These are phyloP conservation scores for Manihot esculenta DNA, from an alignment of 441 rosid species.

Conservation along the genomic window DNA sequence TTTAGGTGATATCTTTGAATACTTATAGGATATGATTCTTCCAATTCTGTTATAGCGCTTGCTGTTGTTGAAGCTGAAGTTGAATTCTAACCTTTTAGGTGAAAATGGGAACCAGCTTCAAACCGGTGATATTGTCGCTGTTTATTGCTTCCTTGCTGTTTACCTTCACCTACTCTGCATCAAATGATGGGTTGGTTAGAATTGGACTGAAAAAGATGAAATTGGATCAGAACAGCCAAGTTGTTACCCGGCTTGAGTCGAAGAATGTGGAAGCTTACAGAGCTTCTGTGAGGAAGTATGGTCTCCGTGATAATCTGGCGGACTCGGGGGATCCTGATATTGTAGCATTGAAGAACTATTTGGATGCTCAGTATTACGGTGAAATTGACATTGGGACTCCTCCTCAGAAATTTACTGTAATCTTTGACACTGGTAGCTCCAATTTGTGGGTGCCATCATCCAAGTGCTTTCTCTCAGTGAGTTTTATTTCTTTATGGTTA, in stretches of 20 bases:
- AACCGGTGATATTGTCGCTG: constrained; percentile 31
- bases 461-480: constrained; percentile 66
- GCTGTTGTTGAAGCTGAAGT: constrained; percentile 1
- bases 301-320: constrained; percentile 31
- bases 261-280: constrained; percentile 33
- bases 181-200: constrained; percentile 48
- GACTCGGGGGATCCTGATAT: constrained; percentile 54
- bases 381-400: constrained; percentile 78
- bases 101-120: constrained; percentile 42
- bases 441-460: constrained; percentile 87
- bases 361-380: constrained; percentile 87
- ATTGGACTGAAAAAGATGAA: constrained; percentile 65
- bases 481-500: constrained; percentile 22
- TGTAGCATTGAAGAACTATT: constrained; percentile 61
- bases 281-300: constrained; percentile 38
- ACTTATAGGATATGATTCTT: neutral
- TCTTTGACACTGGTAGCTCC: constrained; percentile 87
- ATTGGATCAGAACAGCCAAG: constrained; percentile 41
- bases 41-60: constrained; percentile 13
- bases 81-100: constrained; percentile 32
- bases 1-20: neutral
- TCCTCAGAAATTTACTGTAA: constrained; percentile 71
- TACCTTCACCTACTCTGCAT: constrained; percentile 33
- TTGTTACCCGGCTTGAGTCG: constrained; percentile 45
- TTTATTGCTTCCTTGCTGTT: constrained; percentile 39